phyloP scores from a whole-genome alignment of 495 filamentous ascomycete species.

The Clavariopsis aquatica region DNA sequence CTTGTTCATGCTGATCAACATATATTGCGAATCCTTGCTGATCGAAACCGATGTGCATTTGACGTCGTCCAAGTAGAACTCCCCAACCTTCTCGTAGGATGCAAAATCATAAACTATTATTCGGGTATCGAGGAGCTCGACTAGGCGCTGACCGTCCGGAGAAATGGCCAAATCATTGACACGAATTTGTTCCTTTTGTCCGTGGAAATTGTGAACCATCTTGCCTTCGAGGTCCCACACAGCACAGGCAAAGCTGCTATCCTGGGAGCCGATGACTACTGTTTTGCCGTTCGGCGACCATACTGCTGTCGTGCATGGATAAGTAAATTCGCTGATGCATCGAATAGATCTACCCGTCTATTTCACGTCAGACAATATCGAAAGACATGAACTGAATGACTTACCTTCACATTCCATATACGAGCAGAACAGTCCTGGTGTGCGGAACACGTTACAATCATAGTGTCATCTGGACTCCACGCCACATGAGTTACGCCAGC shows the following conservation, averaged over 20 bases:
- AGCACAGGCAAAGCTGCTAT: constrained; percentile 63
- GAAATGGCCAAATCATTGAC: constrained; percentile 84
- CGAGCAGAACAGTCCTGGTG: constrained; percentile 74
- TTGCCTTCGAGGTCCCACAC: constrained; percentile 67
- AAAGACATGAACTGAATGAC: constrained; percentile 28
- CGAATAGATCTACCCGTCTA: constrained; percentile 71
- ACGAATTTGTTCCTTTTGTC: constrained; percentile 60
- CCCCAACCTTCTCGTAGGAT: constrained; percentile 71
- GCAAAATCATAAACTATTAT: constrained; percentile 81
- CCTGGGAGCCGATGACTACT: constrained; percentile 80
- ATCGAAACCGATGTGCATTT: constrained; percentile 77
- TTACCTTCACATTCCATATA: constrained; percentile 77
- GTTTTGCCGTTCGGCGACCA: constrained; percentile 79
- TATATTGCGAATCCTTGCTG: constrained; percentile 71
- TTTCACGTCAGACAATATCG: constrained; percentile 7
- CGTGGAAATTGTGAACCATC: constrained; percentile 59
- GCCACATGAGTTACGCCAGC: constrained; percentile 70
- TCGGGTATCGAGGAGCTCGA: constrained; percentile 70
- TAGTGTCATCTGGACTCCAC: constrained; percentile 90
- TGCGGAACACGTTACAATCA: constrained; percentile 76
- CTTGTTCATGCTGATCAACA: constrained; percentile 80
- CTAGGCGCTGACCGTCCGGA: constrained; percentile 72
- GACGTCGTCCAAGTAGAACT: constrained; percentile 60
- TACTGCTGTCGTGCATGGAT: constrained; percentile 81
- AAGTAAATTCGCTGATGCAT: constrained; percentile 65